Evolutionary conservation across 1,139 yeast genomes (phyloP), one percentile per base, ranked within the genome.

Genomic region (Hemisphaericaspora xylofermentans): DNA sequence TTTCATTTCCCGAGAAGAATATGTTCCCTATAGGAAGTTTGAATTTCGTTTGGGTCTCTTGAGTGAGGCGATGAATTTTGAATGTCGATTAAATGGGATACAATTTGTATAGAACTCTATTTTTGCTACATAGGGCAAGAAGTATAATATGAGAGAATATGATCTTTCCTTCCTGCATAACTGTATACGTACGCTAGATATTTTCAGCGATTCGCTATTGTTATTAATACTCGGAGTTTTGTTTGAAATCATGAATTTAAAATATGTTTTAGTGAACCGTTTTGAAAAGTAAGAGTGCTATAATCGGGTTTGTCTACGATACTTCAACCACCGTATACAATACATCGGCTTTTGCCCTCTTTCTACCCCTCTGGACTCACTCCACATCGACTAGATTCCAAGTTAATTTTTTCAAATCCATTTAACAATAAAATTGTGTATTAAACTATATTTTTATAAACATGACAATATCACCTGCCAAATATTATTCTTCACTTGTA

Each of bases 11-110:
- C 82, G 66, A 76, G 80, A 67, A 56, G 49, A 54, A 44, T 25
- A n/a, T n/a, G n/a, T 76, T 82, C 77, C 72, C 64, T 40, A 66
- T 67, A 76, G 84, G 84, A 78, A 78, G 83, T 78, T 78, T 68
- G 77, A 44, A 54, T 61, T 59, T 62, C 72, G 71, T 78, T 57
- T 54, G 64, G 59, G 74, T 71, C 69, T 66, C 65, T 68, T 66
- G 10, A 56, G 70, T 67, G 74, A 67, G 69, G 73, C 72, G 75
- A 71, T 71, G 79, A 73, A 65, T 61, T 58, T 64, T 64, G 81
- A 77, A 78, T 78, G 84, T 78, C 84, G 82, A 77, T 56, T 43
- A 51, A 34, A 41, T 63, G 80, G 84, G 82, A 71, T 57, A 77
- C 76, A 76, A 56, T 45, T 49, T n/a, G 6, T 29, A 5, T 4